A percentile compares a stretch with the other conserved stretches of the same genome.
Conservation (phyloP, 331 rosid species). For the Dryas integrifolia region DNA sequence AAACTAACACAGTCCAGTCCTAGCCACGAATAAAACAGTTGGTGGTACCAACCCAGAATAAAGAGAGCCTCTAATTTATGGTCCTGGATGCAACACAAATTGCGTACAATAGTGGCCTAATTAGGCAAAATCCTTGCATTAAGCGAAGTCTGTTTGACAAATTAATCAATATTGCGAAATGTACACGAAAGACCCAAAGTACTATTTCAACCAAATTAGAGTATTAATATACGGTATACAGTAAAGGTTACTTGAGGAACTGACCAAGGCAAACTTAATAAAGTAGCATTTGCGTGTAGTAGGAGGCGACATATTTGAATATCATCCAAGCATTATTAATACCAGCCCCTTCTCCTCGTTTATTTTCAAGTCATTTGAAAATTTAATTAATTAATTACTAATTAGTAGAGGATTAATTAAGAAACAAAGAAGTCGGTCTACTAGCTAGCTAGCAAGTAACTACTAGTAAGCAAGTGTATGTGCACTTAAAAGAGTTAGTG, state of each 20-base stretch:
- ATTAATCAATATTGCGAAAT: not conserved
- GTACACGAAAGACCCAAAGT: not conserved
- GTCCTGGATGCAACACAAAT: no score
- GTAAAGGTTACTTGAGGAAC: not conserved
- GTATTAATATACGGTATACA: not conserved
- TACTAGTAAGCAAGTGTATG: no score
- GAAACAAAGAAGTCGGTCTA: no score
- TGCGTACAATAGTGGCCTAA: not conserved
- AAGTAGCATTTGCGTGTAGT: conserved; percentile 25
- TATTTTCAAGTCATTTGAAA: no score
- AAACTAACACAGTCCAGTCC: no score
- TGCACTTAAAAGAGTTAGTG: no score
- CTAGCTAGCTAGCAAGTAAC: no score
- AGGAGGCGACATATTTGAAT: conserved; percentile 1
- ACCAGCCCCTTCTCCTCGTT: no score
- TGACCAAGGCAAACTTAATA: not conserved
- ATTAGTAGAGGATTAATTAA: no score
- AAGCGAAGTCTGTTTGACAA: not conserved
- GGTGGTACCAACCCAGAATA: not conserved
- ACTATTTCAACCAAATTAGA: not conserved
- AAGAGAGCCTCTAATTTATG: no score
- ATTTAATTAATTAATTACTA: no score
- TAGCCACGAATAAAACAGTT: conserved; percentile 5
- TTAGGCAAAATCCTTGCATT: not conserved
- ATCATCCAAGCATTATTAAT: not conserved